phyloP scores from a whole-genome alignment of 1,139 yeast species.

The Arxiozyma heterogenica region DNA sequence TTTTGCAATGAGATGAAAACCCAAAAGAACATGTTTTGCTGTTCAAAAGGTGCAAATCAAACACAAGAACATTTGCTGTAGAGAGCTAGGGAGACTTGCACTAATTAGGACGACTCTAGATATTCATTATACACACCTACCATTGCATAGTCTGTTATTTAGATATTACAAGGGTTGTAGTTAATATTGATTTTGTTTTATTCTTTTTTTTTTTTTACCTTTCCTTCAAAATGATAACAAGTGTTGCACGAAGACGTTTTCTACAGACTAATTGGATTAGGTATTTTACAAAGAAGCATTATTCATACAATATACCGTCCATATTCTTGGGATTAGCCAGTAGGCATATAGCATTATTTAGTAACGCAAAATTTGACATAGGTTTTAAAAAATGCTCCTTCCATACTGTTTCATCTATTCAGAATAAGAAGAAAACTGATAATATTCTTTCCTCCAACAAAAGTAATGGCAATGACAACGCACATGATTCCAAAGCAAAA shows the following conservation, averaged over 20 bases:
- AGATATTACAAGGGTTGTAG: too few relatives aligned
- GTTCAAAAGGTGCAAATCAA: too few relatives aligned
- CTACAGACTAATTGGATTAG: neutral
- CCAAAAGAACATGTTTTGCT: too few relatives aligned
- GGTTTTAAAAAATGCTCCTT: neutral
- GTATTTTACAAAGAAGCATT: neutral
- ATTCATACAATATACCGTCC: neutral
- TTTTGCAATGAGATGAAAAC: too few relatives aligned
- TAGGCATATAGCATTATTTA: neutral
- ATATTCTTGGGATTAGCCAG: neutral
- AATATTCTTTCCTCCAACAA: neutral
- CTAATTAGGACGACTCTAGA: too few relatives aligned
- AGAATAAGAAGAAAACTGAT: neutral
- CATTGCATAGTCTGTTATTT: too few relatives aligned
- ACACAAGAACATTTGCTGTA: too few relatives aligned
- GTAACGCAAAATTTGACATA: neutral
- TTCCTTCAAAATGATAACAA: neutral
- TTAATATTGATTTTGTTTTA: too few relatives aligned
- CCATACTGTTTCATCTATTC: neutral
- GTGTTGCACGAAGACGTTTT: neutral
- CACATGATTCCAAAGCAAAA: constrained; percentile 33
- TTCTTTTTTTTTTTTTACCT: too few relatives aligned
- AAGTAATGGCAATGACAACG: neutral
- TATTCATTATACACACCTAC: too few relatives aligned
- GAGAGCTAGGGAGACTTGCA: too few relatives aligned